phyloP scores from a whole-genome alignment of 2,329 filamentous ascomycete species.

The Penicillium sp. region DNA sequence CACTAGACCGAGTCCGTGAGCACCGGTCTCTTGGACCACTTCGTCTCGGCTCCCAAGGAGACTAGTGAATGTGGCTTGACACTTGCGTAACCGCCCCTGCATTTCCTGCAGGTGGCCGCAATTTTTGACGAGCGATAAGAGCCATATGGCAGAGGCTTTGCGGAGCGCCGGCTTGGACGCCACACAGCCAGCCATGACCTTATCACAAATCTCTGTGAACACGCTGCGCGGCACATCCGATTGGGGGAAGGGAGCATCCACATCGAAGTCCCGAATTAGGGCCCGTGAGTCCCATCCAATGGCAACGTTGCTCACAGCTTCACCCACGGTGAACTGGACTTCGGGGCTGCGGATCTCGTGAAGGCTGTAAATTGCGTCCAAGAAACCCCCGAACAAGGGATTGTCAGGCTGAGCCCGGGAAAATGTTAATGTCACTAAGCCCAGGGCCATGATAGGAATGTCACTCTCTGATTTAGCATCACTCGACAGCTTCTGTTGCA shows the following conservation, averaged over 20 bases:
- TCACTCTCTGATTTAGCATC: slow-evolving; percentile 79
- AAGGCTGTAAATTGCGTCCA: slow-evolving; percentile 68
- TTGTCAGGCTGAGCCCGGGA: slow-evolving; percentile 36
- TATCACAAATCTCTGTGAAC: slow-evolving; percentile 62
- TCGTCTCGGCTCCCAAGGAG: slow-evolving; percentile 87
- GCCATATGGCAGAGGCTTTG: slow-evolving; percentile 93
- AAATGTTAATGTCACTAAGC: slow-evolving; percentile 64
- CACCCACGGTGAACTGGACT: slow-evolving; percentile 85
- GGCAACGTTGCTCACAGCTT: slow-evolving; percentile 75
- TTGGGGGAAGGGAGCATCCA: slow-evolving; percentile 56
- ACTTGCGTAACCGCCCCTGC: slow-evolving; percentile 70
- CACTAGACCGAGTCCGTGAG: slow-evolving; percentile 82
- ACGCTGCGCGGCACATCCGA: slow-evolving; percentile 38
- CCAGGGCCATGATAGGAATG: slow-evolving; percentile 74
- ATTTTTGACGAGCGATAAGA: slow-evolving; percentile 86
- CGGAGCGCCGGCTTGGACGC: slow-evolving; percentile 83
- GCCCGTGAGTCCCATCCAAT: slow-evolving; percentile 81
- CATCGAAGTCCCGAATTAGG: slow-evolving; percentile 70
- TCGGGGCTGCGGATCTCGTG: slow-evolving; percentile 84
- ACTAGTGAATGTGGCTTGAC: slow-evolving; percentile 82
- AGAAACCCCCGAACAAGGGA: slow-evolving; percentile 48
- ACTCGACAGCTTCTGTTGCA: slow-evolving; percentile 62
- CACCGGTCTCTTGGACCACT: slow-evolving; percentile 92
- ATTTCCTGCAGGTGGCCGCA: slow-evolving; percentile 76
- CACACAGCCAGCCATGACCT: slow-evolving; percentile 72